phyloP scores from a whole-genome alignment of 192 early-diverging fungal species.

The Entomortierella parvispora region DNA sequence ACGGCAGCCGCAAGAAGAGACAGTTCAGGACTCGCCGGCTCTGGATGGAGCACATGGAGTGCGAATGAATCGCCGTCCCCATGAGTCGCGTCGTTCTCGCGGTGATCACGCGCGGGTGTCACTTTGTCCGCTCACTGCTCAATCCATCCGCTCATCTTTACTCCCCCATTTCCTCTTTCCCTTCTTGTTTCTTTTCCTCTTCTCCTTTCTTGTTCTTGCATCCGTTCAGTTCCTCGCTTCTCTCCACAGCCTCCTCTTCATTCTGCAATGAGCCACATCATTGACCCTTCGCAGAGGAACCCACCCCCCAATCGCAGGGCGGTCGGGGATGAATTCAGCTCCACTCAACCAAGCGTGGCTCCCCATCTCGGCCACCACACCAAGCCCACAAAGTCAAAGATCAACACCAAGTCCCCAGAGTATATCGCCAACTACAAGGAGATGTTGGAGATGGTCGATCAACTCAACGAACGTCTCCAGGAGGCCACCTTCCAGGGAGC shows the following conservation, averaged over 20 bases:
- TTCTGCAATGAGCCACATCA: slow-evolving; percentile 32
- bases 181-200: slow-evolving; percentile 3
- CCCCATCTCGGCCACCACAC: slow-evolving; percentile 54
- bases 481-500: slow-evolving; percentile 63
- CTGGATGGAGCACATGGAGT: no score
- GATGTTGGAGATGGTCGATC: slow-evolving; percentile 59
- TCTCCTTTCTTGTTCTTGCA: slow-evolving; percentile 6
- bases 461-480: slow-evolving; percentile 61
- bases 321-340: slow-evolving; percentile 18
- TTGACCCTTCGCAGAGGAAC: slow-evolving; percentile 36
- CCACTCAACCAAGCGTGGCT: slow-evolving; percentile 17
- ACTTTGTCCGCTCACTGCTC: not conserved
- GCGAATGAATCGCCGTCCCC: no score
- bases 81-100: no score
- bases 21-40: no score
- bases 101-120: not conserved
- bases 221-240: not conserved
- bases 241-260: not conserved
- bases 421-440: slow-evolving; percentile 66
- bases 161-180: not conserved
- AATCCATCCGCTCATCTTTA: not conserved
- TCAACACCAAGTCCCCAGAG: slow-evolving; percentile 59
- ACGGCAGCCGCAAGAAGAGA: not conserved
- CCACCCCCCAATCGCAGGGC: slow-evolving; percentile 26
- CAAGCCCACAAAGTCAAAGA: slow-evolving; percentile 53